These are phyloP conservation scores for Xanthoconium stramineum DNA, from an alignment of 768 basidiomycete genomes.

Conservation along the genomic window DNA sequence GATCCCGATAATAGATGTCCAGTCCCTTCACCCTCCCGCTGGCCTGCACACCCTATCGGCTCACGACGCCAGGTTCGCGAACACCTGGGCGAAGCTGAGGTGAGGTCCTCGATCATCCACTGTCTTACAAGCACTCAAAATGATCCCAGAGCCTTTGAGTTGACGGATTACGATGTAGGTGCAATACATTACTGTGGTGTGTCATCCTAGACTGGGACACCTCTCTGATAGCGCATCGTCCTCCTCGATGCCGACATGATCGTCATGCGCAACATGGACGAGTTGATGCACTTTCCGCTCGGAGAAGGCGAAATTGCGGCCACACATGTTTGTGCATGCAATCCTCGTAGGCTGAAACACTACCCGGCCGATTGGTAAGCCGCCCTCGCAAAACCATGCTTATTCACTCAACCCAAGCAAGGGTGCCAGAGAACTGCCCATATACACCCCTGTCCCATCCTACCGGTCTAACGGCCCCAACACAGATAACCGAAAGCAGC, in stretches of 20 bases:
- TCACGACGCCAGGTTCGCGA: constrained; percentile 49
- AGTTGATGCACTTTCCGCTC: constrained; percentile 53
- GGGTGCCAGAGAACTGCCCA: constrained; percentile 92
- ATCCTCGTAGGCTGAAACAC: constrained; percentile 77
- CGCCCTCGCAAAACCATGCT: neutral
- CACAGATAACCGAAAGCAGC: constrained; percentile 37
- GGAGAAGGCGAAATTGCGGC: constrained; percentile 78
- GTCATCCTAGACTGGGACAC: neutral
- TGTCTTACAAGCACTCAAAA: constrained; percentile 21
- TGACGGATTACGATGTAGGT: constrained; percentile 62
- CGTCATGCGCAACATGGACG: constrained; percentile 79
- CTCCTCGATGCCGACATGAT: constrained; percentile 90
- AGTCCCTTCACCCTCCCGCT: constrained; percentile 51
- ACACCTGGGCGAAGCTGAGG: constrained; percentile 67
- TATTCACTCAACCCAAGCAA: constrained; percentile 30
- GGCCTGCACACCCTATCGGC: constrained; percentile 34
- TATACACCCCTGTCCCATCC: constrained; percentile 55
- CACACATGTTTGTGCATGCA: constrained; percentile 89
- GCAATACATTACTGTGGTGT: constrained; percentile 2
- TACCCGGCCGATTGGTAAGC: constrained; percentile 87
- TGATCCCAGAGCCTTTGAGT: constrained; percentile 52
- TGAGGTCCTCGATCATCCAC: constrained; percentile 20
- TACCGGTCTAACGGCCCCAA: constrained; percentile 45
- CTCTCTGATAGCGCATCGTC: constrained; percentile 57
- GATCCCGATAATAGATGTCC: constrained; percentile 58